Percentiles rank a stretch among this genome's conserved stretches.
Evolutionary conservation across 139 green algal species (phyloP).

Genomic region (Zygnema cylindricum): DNA sequence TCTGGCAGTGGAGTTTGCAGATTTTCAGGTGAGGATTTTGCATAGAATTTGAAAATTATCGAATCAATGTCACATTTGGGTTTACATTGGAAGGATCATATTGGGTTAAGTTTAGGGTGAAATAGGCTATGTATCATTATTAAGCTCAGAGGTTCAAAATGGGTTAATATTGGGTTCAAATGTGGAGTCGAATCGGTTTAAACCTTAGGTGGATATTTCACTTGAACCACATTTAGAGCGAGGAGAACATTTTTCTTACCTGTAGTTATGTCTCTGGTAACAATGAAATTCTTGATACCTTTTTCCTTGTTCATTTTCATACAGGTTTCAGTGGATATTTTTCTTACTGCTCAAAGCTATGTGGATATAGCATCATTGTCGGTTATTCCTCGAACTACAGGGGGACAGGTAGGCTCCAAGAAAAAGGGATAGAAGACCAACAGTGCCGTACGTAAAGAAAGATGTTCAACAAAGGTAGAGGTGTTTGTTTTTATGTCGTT

Average conservation of each 20-base stretch:
- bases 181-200: background rate
- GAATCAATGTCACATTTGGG: no score
- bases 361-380: constrained; percentile 76
- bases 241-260: background rate
- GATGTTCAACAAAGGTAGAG: no score
- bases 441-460: no score
- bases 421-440: no score
- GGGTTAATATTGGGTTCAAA: no score
- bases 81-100: no score
- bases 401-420: constrained; percentile 70
- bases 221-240: background rate
- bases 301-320: constrained; percentile 17
- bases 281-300: background rate
- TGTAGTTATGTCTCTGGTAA: background rate
- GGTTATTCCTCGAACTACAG: constrained; percentile 85
- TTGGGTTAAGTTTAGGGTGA: no score
- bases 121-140: no score
- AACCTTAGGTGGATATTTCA: background rate
- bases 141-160: no score
- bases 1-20: constrained; percentile 40
- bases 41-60: no score
- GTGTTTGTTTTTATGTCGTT: no score
- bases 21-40: constrained; percentile 41
- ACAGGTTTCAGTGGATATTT: constrained; percentile 83
- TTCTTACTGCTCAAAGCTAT: constrained; percentile 51